Conservation (phyloP, 345 rosid species). For the Linum lewisii region DNA sequence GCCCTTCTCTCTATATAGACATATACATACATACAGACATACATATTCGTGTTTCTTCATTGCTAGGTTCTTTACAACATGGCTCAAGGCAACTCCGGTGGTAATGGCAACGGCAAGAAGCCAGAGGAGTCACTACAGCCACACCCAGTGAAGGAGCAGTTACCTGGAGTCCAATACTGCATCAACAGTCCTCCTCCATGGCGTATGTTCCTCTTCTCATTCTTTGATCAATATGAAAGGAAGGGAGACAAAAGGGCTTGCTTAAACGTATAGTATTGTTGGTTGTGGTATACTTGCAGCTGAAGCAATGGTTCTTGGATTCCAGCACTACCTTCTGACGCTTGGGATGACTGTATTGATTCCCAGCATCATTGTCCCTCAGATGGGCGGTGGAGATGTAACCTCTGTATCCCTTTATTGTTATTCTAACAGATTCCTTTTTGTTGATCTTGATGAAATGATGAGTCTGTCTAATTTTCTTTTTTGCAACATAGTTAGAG, state of each 20-base stretch:
- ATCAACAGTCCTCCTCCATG: constrained; percentile 75
- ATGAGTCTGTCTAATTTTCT: not conserved
- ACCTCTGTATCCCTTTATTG: constrained; percentile 9
- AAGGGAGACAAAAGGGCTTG: too few relatives aligned
- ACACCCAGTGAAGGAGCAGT: constrained; percentile 52
- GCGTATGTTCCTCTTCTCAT: constrained; percentile 27
- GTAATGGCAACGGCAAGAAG: too few relatives aligned
- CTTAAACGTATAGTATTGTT: not conserved
- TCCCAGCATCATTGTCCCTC: constrained; percentile 58
- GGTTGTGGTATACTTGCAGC: constrained; percentile 26
- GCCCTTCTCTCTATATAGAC: too few relatives aligned
- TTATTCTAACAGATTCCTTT: not conserved
- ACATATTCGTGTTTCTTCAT: too few relatives aligned
- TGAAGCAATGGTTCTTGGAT: constrained; percentile 49
- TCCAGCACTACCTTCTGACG: constrained; percentile 54
- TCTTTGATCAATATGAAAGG: too few relatives aligned
- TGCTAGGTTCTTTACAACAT: too few relatives aligned
- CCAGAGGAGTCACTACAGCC: constrained; percentile 40
- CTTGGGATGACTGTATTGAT: constrained; percentile 56
- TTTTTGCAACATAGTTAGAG: constrained; percentile 29
- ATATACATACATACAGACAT: too few relatives aligned
- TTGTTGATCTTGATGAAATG: not conserved
- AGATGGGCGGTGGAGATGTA: constrained; percentile 68
- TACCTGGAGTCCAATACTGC: constrained; percentile 55
- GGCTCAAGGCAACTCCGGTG: constrained; percentile 5